Base-by-base conservation (phyloP, 2,329 filamentous ascomycete genomes). In the Aureobasidium pullulans region DNA sequence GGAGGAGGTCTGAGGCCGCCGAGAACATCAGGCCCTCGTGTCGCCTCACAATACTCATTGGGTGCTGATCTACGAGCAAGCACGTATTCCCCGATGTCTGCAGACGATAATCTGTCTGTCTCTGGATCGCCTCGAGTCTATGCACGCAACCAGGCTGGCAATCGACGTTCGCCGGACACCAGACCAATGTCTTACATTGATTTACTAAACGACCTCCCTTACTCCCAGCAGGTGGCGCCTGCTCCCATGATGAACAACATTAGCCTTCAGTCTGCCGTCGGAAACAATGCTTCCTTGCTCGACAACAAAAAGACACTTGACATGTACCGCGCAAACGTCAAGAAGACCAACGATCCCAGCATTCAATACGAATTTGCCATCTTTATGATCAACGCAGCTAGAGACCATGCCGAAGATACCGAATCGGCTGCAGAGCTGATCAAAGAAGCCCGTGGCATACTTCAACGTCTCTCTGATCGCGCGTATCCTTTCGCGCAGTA, bases 401-500 rank as follows among this genome's bases (percentile, higher is more conserved):
- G 90, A 70, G 89, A 96, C 70, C 83, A 88, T 47, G 67, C 69
- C 62, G 69, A 67, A 31, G 67, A 69, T 19, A 70, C 53, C 59
- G 69, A 65, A 23, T 71, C 66, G 6, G 79, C 84, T 31, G 71
- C 75, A 29, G 85, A 91, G 64, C 78, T 97, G 62, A 78, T 96
- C 48, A 85, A 85, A 37, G 94, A 99, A 79, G 92, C 94, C 61
- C 89, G 90, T 69, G 85, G 86, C 62, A 96, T 97, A 67, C 77
- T 99, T 46, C 90, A 95, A 74, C 87, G 86, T 63, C 81, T 97
- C 54, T 82, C 92, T 16, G 93, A 92, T 74, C 86, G 85, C 60
- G 90, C 90, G 47, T 96, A 96, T 71, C 94, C 94, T 1, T 97
- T 96, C 73, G 94, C 94, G 3, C 94, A 99, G 72, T 99, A 99